Evolutionary conservation across 2,329 filamentous ascomycete species (phyloP).

Genomic region (Teratosphaeria epicoccoides): DNA sequence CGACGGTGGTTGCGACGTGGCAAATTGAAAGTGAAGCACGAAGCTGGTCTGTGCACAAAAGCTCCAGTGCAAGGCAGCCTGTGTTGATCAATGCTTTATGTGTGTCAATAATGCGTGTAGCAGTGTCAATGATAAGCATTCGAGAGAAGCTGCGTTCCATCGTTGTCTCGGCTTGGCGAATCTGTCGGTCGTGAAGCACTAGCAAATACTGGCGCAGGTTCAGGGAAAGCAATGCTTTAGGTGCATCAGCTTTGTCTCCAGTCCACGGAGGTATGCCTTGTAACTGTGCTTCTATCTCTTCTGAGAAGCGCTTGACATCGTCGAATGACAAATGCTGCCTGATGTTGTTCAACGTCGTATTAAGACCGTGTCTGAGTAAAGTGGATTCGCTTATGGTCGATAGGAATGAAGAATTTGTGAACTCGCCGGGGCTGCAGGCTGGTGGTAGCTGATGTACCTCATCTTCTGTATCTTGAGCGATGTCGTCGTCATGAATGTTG

Average conservation of each 20-base stretch:
- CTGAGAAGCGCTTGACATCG: conserved; percentile 23
- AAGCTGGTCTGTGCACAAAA: conserved; percentile 21
- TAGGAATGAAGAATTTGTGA: conserved; percentile 21
- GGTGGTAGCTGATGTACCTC: conserved; percentile 9
- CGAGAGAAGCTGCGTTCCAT: conserved; percentile 21
- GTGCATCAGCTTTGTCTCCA: conserved; percentile 1
- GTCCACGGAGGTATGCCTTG: conserved; percentile 18
- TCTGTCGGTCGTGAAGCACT: conserved; percentile 21
- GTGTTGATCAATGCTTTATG: conserved; percentile 16
- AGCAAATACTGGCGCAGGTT: conserved; percentile 24
- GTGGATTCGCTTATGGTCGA: conserved; percentile 14
- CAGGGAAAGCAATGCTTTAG: conserved; percentile 17
- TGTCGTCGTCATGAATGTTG: conserved; percentile 42
- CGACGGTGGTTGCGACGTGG: conserved; percentile 13
- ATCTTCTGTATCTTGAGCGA: conserved; percentile 21
- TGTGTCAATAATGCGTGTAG: conserved; percentile 17
- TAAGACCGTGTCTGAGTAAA: conserved; percentile 17
- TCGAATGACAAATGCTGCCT: conserved; percentile 20
- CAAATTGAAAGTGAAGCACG: conserved; percentile 21
- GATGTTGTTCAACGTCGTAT: conserved; percentile 24
- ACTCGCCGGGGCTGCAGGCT: conserved; percentile 11
- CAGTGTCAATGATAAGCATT: conserved; percentile 20
- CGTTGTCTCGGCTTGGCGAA: conserved; percentile 16
- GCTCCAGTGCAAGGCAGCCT: conserved; percentile 17
- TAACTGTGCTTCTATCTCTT: conserved; percentile 22